phyloP scores from a whole-genome alignment of 495 filamentous ascomycete species.

The Penicillium subrubescens region DNA sequence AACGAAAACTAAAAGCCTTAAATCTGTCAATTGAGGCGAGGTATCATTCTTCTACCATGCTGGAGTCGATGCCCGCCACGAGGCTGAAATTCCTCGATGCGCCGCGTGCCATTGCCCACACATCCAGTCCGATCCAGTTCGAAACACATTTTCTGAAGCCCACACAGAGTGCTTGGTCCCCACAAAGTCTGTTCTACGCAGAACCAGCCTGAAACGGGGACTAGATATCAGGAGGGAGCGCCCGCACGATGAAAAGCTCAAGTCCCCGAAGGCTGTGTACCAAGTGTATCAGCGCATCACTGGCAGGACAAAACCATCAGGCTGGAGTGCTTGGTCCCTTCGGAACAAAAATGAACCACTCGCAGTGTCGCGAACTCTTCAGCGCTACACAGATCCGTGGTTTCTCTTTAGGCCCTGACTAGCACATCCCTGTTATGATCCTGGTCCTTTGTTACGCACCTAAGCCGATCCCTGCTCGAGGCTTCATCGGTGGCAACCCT shows the following conservation, averaged over 20 bases:
- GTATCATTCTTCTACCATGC: not conserved
- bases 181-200: not conserved
- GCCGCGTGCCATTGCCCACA: not conserved
- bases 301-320: constrained; percentile 7
- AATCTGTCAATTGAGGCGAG: not conserved
- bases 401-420: constrained; percentile 23
- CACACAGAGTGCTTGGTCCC: not conserved
- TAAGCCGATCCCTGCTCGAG: constrained; percentile 29
- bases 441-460: constrained; percentile 27
- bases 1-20: not conserved
- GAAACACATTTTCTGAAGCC: not conserved
- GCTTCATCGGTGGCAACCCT: constrained; percentile 20
- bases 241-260: constrained; percentile 14
- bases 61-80: not conserved
- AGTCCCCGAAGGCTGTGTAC: constrained; percentile 3
- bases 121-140: not conserved
- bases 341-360: constrained; percentile 29
- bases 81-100: not conserved
- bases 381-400: constrained; percentile 30
- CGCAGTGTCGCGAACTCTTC: constrained; percentile 13
- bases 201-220: not conserved
- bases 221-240: not conserved
- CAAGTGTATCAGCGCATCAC: constrained; percentile 8
- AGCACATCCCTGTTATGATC: constrained; percentile 28
- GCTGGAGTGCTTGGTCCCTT: constrained; percentile 18